phyloP scores from a whole-genome alignment of 257 asterid genomes.

The Euphrasia confusa region DNA sequence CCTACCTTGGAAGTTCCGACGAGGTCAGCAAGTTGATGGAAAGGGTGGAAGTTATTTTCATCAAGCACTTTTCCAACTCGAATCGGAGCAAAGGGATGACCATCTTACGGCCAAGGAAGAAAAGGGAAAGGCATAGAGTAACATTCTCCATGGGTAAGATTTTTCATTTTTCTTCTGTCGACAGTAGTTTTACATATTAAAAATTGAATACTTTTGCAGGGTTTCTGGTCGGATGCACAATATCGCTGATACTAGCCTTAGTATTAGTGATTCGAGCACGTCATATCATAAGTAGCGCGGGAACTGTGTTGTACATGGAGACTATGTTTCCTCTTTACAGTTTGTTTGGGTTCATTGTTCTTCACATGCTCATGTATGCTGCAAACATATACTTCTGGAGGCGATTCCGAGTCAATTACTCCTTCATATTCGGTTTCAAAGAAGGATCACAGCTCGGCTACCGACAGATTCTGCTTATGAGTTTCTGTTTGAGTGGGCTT shows the following conservation, averaged over 20 bases:
- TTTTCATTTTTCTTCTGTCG: too few relatives aligned
- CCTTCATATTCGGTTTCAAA: constrained; percentile 9
- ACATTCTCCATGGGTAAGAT: constrained; percentile 44
- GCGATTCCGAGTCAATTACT: constrained; percentile 1
- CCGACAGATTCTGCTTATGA: constrained; percentile 36
- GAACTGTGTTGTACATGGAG: constrained; percentile 42
- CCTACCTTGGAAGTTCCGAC: constrained; percentile 9
- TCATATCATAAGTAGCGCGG: constrained; percentile 33
- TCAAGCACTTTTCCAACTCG: constrained; percentile 54
- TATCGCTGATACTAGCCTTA: constrained; percentile 46
- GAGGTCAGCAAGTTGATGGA: constrained; percentile 53
- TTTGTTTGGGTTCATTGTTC: constrained; percentile 52
- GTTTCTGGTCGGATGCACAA: constrained; percentile 47
- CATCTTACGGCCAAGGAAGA: constrained; percentile 41
- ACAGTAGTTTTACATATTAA: too few relatives aligned
- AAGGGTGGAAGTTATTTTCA: constrained; percentile 45
- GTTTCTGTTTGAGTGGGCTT: constrained; percentile 36
- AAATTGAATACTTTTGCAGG: constrained; percentile 31
- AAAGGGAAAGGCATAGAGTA: constrained; percentile 37
- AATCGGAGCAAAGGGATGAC: constrained; percentile 48
- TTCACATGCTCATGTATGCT: constrained; percentile 48
- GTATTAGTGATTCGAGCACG: constrained; percentile 35
- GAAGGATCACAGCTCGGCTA: constrained; percentile 17
- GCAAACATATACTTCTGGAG: constrained; percentile 26
- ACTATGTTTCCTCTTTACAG: constrained; percentile 66